Evolutionary conservation across 73 alveolate species (phyloP).

Genomic region (Tetrahymena elliotti): DNA sequence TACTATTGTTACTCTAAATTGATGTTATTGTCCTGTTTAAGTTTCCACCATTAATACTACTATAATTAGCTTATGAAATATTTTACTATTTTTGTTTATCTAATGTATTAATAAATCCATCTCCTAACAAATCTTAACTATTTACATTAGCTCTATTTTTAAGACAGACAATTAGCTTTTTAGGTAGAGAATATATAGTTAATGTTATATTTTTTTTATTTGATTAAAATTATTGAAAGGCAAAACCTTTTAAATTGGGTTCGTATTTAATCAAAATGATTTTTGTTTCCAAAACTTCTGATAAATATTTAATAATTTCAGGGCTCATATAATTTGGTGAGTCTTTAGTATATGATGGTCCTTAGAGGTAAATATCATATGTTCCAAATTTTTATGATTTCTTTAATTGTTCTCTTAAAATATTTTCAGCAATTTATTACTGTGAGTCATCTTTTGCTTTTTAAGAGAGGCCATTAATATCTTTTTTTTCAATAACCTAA

Average conservation of each 20-base stretch:
- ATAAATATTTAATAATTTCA: neutral
- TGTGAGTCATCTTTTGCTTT: no score
- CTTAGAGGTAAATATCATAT: no score
- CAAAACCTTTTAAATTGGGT: neutral
- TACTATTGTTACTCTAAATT: neutral
- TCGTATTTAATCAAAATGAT: neutral
- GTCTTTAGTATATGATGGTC: neutral
- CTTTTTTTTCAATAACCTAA: no score
- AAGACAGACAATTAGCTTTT: neutral
- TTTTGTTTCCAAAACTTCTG: neutral
- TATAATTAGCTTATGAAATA: neutral
- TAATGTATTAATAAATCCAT: neutral
- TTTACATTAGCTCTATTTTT: neutral
- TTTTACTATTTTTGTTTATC: neutral
- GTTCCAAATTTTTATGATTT: neutral
- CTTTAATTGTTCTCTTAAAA: neutral
- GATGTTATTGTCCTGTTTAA: neutral
- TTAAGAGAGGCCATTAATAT: no score
- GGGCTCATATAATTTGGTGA: neutral
- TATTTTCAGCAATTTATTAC: no score
- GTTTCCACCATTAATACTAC: neutral
- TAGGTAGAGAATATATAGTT: neutral
- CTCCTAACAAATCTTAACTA: neutral
- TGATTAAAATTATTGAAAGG: neutral
- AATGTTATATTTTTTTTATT: neutral